Evolutionary conservation across 176 grass and related monocot species (phyloP), one percentile per base, ranked within the genome.

Genomic region (Avena eriantha): DNA sequence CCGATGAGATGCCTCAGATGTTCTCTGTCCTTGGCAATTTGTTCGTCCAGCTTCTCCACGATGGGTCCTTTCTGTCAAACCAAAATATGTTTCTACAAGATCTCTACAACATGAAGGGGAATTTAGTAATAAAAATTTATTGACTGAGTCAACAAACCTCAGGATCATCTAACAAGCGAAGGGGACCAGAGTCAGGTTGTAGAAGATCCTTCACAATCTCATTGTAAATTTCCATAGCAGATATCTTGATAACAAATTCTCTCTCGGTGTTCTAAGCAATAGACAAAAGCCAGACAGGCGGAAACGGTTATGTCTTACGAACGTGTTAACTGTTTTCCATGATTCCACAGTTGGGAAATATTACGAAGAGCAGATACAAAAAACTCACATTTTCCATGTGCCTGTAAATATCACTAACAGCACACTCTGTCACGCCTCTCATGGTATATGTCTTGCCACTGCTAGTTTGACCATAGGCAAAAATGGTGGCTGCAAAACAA

Each of bases 361-460:
- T 67, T 13, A 67, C 15, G 29, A 7, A 67, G 29, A 75, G 11
- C 43, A 78, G 64, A 81, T 88, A 36, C 57, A 81, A 67, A 45
- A 49, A 77, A 88, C 89, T 91, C 81, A 91, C 89, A 85, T 81
- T 85, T 76, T 88, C 77, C 51, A 91, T 91, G 69, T 91, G 89
- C 43, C 26, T 88, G 78, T 91, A 91, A 68, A 99, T 94, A 88
- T 99, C 97, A 79, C 36, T 87, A 19, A 99, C 90, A 80, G 97
- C 92, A 78, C 91, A 93, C 58, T 97, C 97, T 55, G 94, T 96
- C 45, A 99, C 85, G 18, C 97, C 97, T 78, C 80, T 88, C 92
- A 99, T 99, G 18, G 97, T 99, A 88, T 88, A 99, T 89, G 97
- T 99, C 89, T 99, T 99, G 57, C 97, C 97, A 81, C 97, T 99